Conservation (phyloP, 2,329 filamentous ascomycete genomes). For the Cladosporium phlei region DNA sequence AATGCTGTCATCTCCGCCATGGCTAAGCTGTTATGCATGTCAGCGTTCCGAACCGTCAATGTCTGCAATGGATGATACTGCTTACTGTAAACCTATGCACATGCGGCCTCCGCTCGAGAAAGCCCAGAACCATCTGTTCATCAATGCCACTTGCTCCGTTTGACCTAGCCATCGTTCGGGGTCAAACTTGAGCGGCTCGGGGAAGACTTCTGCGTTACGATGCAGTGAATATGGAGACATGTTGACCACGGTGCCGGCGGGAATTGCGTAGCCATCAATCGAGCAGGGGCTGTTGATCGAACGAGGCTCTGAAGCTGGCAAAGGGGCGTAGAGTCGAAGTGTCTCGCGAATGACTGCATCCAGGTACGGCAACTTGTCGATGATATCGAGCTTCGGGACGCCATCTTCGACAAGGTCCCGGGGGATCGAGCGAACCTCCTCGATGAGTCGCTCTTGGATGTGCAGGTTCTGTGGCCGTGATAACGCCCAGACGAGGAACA, state of each 20-base stretch:
- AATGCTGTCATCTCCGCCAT: constrained; percentile 50
- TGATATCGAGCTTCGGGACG: constrained; percentile 35
- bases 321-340: constrained; percentile 48
- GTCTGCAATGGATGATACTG: not conserved
- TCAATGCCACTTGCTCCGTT: constrained; percentile 25
- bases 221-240: constrained; percentile 46
- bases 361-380: constrained; percentile 38
- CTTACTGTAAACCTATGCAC: constrained; percentile 39
- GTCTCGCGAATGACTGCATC: constrained; percentile 49
- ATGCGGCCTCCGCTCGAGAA: constrained; percentile 45
- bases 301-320: constrained; percentile 48
- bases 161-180: constrained; percentile 47
- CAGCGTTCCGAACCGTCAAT: not conserved
- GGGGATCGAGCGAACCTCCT: constrained; percentile 35
- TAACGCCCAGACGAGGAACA: constrained; percentile 49
- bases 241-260: constrained; percentile 43
- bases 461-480: constrained; percentile 40
- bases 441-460: constrained; percentile 43
- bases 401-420: constrained; percentile 26
- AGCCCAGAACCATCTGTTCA: constrained; percentile 44
- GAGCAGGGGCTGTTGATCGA: constrained; percentile 36
- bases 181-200: constrained; percentile 39
- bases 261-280: constrained; percentile 35
- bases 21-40: constrained; percentile 35
- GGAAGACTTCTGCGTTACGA: constrained; percentile 41